phyloP scores from a whole-genome alignment of 2,329 filamentous ascomycete species.

The Epicoccum sorghinum region DNA sequence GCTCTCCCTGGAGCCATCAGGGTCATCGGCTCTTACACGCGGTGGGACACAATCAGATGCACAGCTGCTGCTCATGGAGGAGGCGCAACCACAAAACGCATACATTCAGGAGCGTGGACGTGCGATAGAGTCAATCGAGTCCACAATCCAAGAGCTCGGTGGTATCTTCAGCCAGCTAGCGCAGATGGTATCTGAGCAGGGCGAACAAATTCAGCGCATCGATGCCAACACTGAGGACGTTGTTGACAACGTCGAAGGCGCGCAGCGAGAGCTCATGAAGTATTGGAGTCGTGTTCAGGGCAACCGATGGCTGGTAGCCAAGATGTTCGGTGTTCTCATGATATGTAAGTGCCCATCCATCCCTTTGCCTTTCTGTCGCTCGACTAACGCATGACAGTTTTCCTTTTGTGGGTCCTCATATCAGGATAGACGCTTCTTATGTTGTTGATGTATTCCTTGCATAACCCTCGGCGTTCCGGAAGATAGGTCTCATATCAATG shows the following conservation, averaged over 20 bases:
- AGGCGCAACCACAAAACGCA: conserved; percentile 80
- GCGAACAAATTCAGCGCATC: conserved; percentile 96
- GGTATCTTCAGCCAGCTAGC: conserved; percentile 93
- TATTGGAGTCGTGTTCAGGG: conserved; percentile 95
- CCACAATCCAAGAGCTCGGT: conserved; percentile 90
- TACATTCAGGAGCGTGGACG: conserved; percentile 95
- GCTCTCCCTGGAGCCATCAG: conserved; percentile 77
- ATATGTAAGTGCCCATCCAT: conserved; percentile 65
- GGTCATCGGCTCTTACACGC: conserved; percentile 52
- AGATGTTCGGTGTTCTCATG: conserved; percentile 89
- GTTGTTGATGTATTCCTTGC: conserved; percentile 16
- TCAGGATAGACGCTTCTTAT: conserved; percentile 52
- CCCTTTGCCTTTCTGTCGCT: too few species aligned
- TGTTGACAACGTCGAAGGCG: conserved; percentile 97
- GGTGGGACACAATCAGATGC: conserved; percentile 73
- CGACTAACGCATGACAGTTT: conserved; percentile 28
- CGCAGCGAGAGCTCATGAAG: conserved; percentile 92
- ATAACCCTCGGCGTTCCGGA: conserved; percentile 29
- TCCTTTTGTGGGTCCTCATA: conserved; percentile 71
- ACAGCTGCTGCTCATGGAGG: conserved; percentile 86
- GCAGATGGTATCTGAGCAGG: conserved; percentile 96
- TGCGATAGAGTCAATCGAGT: conserved; percentile 95
- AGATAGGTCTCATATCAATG: conserved; percentile 17
- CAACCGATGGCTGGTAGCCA: conserved; percentile 91
- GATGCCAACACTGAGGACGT: conserved; percentile 98